Evolutionary conservation across 768 basidiomycete species (phyloP), one percentile per base, ranked within the genome.

Genomic region (Russula ochroleuca): DNA sequence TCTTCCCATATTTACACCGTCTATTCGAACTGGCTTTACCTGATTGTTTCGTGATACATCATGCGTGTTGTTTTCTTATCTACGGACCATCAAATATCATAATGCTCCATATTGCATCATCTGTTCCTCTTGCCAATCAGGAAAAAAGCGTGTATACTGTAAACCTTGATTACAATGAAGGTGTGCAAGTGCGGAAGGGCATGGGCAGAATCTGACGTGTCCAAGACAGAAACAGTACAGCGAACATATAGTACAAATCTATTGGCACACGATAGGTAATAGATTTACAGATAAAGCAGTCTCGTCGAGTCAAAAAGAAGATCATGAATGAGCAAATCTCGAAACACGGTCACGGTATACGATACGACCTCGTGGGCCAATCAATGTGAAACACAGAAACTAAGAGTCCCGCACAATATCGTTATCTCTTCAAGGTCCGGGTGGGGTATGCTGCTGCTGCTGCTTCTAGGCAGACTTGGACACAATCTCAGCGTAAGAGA

Each of bases 1-100:
- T 33, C 73, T 92, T 40, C 90, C 90, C 6, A 81, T 91, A 47
- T 89, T 92, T 72, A 73, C 74, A 25, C 82, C 87, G 0, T 72
- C 75, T 17, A 78, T 81, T 59, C 73, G 67, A 21, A 81, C 83
- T 7, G 76, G 75, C 50, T 81, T 84, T 70, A 77, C 80, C 21
- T 81, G 70, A 76, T 35, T 43, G n/a, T 31, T 35, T 35, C 31
- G 10, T 31, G 19, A 45, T 49, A 2, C 35, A n/a, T 49, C 17
- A 57, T 25, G 23, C 48, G 23, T 61, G 23, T 43, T n/a, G 59
- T 50, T 45, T 31, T 33, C 47, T 61, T 57, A 54, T 66, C 41
- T 68, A 63, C 53, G 41, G 11, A 19, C 31, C 23, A 59, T 38
- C 60, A 23, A 47, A 59, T 61, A 35, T 48, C 31, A 19, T 43